phyloP scores from a whole-genome alignment of 1,284 basidiomycete species.

The Polyporus tsugae region DNA sequence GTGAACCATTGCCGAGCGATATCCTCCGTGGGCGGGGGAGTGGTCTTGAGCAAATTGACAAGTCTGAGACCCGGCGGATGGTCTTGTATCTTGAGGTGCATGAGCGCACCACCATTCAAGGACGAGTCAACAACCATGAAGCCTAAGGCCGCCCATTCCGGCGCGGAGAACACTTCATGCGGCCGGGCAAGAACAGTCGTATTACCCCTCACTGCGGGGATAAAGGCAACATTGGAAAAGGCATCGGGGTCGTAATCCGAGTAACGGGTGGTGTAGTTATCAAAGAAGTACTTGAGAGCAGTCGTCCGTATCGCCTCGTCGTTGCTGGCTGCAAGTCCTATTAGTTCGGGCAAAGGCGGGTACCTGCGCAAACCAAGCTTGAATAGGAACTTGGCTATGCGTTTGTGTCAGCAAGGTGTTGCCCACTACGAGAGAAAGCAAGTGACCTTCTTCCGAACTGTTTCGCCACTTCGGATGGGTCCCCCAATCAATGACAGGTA shows the following conservation, averaged over 20 bases:
- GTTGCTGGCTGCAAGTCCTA: conserved; percentile 70
- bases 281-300: conserved; percentile 83
- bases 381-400: conserved; percentile 83
- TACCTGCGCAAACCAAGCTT: conserved; percentile 79
- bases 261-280: conserved; percentile 74
- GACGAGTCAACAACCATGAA: conserved; percentile 73
- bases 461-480: conserved; percentile 78
- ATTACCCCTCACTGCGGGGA: conserved; percentile 75
- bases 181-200: conserved; percentile 68
- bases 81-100: conserved; percentile 78
- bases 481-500: conserved; percentile 93
- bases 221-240: conserved; percentile 73
- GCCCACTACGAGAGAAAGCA: background rate
- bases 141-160: conserved; percentile 78
- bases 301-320: conserved; percentile 55
- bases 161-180: conserved; percentile 72
- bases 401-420: background rate
- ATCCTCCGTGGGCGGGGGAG: conserved; percentile 64
- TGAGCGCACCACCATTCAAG: conserved; percentile 59
- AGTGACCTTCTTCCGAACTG: conserved; percentile 83
- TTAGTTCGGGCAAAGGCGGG: conserved; percentile 75
- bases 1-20: conserved; percentile 79
- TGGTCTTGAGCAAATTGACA: conserved; percentile 67
- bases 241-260: conserved; percentile 64
- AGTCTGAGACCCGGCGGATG: conserved; percentile 79